phyloP scores from a whole-genome alignment of 176 grass and related monocot genomes.

The Lolium rigidum region DNA sequence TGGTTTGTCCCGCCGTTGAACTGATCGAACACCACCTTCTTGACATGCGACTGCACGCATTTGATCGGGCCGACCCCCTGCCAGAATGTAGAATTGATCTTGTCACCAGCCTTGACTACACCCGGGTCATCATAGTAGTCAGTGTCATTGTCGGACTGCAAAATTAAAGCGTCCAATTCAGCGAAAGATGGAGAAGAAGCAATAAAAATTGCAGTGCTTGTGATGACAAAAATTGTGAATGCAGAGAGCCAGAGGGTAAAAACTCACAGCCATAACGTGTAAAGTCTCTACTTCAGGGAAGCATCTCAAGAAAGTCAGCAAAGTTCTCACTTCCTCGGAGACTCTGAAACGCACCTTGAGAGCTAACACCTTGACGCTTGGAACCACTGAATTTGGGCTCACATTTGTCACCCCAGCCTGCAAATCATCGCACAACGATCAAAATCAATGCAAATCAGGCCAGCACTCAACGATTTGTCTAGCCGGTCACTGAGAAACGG shows the following conservation, averaged over 20 bases:
- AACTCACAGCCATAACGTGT: conserved; percentile 25
- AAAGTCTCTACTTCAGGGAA: conserved; percentile 43
- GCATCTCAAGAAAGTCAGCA: conserved; percentile 40
- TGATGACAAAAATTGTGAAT: neutral
- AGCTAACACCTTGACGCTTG: conserved; percentile 28
- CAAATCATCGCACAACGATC: neutral
- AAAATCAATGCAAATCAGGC: neutral
- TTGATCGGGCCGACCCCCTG: neutral
- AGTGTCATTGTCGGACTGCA: conserved; percentile 31
- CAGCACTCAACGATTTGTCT: neutral
- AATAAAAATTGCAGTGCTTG: neutral
- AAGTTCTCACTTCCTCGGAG: neutral
- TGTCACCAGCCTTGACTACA: neutral
- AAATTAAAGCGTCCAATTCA: neutral
- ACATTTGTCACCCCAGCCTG: conserved; percentile 15
- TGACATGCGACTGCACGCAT: conserved; percentile 26
- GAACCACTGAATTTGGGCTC: conserved; percentile 13
- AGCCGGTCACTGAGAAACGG: neutral
- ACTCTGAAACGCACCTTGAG: conserved; percentile 27
- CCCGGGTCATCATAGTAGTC: neutral
- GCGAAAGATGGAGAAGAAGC: neutral
- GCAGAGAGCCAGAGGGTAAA: neutral
- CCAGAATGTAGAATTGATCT: neutral
- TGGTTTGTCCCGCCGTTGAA: neutral
- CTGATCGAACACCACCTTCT: conserved; percentile 38